These are phyloP conservation scores for Penicillium sp. DNA, from an alignment of 2,329 filamentous ascomycete genomes.

Conservation along the genomic window DNA sequence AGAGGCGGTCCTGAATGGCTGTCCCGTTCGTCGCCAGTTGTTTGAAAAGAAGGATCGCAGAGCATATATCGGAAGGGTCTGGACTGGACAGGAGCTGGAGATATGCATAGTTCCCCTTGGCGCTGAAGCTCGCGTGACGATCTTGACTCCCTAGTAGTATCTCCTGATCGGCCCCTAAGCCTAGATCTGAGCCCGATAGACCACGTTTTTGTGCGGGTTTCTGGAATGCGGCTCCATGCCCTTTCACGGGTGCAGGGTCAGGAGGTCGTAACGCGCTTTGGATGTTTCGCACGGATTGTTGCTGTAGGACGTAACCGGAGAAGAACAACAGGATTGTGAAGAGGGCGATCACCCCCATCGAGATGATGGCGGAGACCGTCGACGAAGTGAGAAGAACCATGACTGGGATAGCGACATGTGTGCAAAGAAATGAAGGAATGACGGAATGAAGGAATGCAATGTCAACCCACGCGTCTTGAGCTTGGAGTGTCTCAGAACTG, in stretches of 20 bases:
- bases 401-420: slow-evolving; percentile 20
- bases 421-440: slow-evolving; percentile 1
- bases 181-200: slow-evolving; percentile 15
- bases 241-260: slow-evolving; percentile 12
- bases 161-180: slow-evolving; percentile 14
- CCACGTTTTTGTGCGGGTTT: slow-evolving; percentile 18
- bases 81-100: slow-evolving; percentile 45
- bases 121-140: background rate
- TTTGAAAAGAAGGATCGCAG: slow-evolving; percentile 46
- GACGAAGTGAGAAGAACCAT: slow-evolving; percentile 49
- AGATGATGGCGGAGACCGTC: slow-evolving; percentile 44
- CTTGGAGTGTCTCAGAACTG: slow-evolving; percentile 13
- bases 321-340: slow-evolving; percentile 84
- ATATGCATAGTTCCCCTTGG: slow-evolving; percentile 39
- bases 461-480: slow-evolving; percentile 6
- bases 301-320: slow-evolving; percentile 82
- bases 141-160: slow-evolving; percentile 9
- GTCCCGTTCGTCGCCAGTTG: slow-evolving; percentile 36
- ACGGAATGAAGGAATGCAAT: slow-evolving; percentile 7
- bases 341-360: slow-evolving; percentile 58
- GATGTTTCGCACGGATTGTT: slow-evolving; percentile 76
- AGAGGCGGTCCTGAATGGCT: slow-evolving; percentile 41
- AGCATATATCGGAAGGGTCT: slow-evolving; percentile 46
- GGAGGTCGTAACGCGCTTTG: slow-evolving; percentile 63
- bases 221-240: slow-evolving; percentile 24